These are phyloP conservation scores for Mycena filopes DNA, from an alignment of 768 basidiomycete genomes.

Conservation along the genomic window DNA sequence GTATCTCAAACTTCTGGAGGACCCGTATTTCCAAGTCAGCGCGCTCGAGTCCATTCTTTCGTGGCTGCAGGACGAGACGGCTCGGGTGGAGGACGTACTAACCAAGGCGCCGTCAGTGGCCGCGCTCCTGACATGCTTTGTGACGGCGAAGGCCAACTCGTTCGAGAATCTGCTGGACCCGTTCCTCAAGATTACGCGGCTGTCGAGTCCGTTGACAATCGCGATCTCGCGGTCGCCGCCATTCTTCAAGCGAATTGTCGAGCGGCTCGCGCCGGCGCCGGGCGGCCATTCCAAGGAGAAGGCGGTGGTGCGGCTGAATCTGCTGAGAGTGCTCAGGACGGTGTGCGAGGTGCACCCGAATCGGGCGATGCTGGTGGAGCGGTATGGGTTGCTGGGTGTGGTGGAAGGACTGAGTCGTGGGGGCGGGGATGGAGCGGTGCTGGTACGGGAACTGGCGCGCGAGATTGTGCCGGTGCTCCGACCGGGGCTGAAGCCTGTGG, in stretches of 20 bases:
- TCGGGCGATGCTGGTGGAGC: conserved; percentile 80
- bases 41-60: conserved; percentile 90
- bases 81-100: conserved; percentile 91
- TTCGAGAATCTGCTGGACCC: conserved; percentile 95
- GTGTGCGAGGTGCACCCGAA: conserved; percentile 94
- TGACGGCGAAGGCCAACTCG: conserved; percentile 85
- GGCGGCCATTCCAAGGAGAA: conserved; percentile 50
- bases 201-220: conserved; percentile 79
- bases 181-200: conserved; percentile 89
- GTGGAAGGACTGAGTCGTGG: conserved; percentile 84
- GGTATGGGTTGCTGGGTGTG: conserved; percentile 83
- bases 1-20: conserved; percentile 82
- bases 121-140: conserved; percentile 80
- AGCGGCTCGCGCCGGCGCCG: conserved; percentile 71
- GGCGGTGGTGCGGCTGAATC: conserved; percentile 90
- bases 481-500: conserved; percentile 72
- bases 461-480: conserved; percentile 84
- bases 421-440: conserved; percentile 83
- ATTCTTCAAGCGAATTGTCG: conserved; percentile 90
- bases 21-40: conserved; percentile 93
- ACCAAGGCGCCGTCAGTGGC: conserved; percentile 73
- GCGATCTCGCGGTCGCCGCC: conserved; percentile 79
- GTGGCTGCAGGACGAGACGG: conserved; percentile 96
- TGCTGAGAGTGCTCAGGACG: conserved; percentile 84
- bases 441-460: conserved; percentile 89